Base-by-base conservation (phyloP, 2,329 filamentous ascomycete species). In the Pseudocercospora fijiensis region DNA sequence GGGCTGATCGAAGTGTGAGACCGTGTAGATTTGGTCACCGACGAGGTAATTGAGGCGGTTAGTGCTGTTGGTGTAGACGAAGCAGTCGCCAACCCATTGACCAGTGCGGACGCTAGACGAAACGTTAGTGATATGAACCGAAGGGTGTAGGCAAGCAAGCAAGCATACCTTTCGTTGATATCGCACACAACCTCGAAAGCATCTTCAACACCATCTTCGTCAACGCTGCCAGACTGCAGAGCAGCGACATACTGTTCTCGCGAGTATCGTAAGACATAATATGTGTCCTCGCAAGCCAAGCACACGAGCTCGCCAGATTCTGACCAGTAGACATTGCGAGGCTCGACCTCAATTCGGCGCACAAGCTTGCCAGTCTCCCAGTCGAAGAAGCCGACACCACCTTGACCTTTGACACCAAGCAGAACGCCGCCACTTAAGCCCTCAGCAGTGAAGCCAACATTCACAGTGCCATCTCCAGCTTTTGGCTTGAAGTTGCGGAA, bases 401-500 rank as follows among this genome's bases (percentile, higher is more conserved):
- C 95, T 76, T 96, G 91, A 8, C 95, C 95, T 77, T 92, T 96
- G 8, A 98, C 93, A 81, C 95, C 95, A 10, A 99, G 87, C 24
- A 99, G 83, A 60, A 96, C 86, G 74, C 95, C 95, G 24, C 92
- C 94, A 55, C 89, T 90, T 53, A 99, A 82, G 16, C 93, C 94
- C 69, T 99, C 95, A 1, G 93, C 94, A 71, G 95, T 90, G 83
- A 96, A 99, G 10, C 93, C 93, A 60, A 98, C 92, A 76, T 99
- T 94, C 30, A 99, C 83, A 11, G 65, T 72, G 9, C 75, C 74
- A 11, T 92, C 92, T 62, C 91, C 91, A 27, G 84, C 81, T 80
- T 96, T 94, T 78, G 98, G 95, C 70, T 93, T 89, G 81, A 99
- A 98, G 79, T 98, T 98, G 79, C 95, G 94, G 84, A 95, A 98